Percentiles rank a stretch among this genome's conserved stretches.
Evolutionary conservation across 345 rosid species (phyloP).

Genomic region (Odontarrhena argentea): DNA sequence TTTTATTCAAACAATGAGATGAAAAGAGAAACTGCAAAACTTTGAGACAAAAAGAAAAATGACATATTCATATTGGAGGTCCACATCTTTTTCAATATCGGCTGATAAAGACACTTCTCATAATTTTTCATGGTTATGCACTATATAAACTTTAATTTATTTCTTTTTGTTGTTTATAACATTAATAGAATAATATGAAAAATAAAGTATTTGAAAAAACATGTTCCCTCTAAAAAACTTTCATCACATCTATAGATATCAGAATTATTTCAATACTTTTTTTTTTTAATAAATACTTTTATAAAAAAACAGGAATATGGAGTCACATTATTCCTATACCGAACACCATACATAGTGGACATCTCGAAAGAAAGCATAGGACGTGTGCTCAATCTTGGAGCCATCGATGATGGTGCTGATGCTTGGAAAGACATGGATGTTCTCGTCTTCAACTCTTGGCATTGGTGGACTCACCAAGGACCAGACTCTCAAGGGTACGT

Average conservation of each 20-base stretch:
- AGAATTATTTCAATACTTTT: not conserved
- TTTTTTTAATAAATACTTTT: not conserved
- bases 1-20: not conserved
- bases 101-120: too few species aligned
- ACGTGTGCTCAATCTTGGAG: conserved; percentile 63
- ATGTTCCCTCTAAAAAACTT: too few species aligned
- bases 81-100: too few species aligned
- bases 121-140: too few species aligned
- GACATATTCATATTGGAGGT: not conserved
- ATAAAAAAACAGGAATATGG: conserved; percentile 60
- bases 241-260: not conserved
- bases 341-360: conserved; percentile 87
- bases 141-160: too few species aligned
- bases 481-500: conserved; percentile 57
- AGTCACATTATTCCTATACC: conserved; percentile 61
- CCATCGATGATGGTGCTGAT: conserved; percentile 62
- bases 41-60: not conserved
- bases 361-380: conserved; percentile 61
- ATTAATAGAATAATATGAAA: too few species aligned
- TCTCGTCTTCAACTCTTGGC: conserved; percentile 90
- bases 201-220: too few species aligned
- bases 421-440: conserved; percentile 84
- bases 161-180: too few species aligned
- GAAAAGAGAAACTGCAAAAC: not conserved
- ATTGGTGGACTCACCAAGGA: conserved; percentile 94